Evolutionary conservation across 2,329 filamentous ascomycete genomes (phyloP).

Genomic region (Escovopsis sp.): DNA sequence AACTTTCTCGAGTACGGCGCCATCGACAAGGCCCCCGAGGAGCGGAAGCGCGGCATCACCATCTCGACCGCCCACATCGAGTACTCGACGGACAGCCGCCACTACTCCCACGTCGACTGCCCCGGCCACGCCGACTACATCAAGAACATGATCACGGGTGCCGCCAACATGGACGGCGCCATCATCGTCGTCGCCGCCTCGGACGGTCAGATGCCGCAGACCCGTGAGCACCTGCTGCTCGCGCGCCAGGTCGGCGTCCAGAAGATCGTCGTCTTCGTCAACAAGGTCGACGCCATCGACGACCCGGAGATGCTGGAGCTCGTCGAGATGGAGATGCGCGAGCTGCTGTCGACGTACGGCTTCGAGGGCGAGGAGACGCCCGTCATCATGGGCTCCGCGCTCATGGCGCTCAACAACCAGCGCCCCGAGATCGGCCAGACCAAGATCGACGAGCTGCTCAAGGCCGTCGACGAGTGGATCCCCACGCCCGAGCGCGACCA

Average conservation of each 20-base stretch:
- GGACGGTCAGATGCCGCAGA: slow-evolving; percentile 99
- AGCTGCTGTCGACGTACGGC: slow-evolving; percentile 80
- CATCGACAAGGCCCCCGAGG: slow-evolving; percentile 98
- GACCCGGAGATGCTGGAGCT: slow-evolving; percentile 99
- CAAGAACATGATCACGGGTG: slow-evolving; percentile 99
- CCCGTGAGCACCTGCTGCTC: slow-evolving; percentile 91
- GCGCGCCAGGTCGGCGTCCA: slow-evolving; percentile 97
- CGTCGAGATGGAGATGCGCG: slow-evolving; percentile 99
- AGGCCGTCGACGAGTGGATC: slow-evolving; percentile 89
- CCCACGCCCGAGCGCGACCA: slow-evolving; percentile 86
- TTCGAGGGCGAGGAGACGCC: slow-evolving; percentile 98
- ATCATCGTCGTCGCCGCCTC: slow-evolving; percentile 98
- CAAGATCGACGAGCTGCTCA: slow-evolving; percentile 85
- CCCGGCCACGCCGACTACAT: slow-evolving; percentile 99
- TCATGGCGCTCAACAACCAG: slow-evolving; percentile 82
- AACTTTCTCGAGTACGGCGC: slow-evolving; percentile 93
- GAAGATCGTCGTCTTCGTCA: slow-evolving; percentile 97
- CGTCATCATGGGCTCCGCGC: slow-evolving; percentile 90
- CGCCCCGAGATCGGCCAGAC: slow-evolving; percentile 71
- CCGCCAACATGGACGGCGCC: slow-evolving; percentile 97
- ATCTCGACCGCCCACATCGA: slow-evolving; percentile 98
- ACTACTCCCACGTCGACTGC: slow-evolving; percentile 99
- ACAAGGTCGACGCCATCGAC: slow-evolving; percentile 96
- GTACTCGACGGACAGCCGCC: slow-evolving; percentile 83
- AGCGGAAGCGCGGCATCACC: slow-evolving; percentile 99